Evolutionary conservation across 371 early-diverging fungal species (phyloP).

Genomic region (Mucor mucedo): DNA sequence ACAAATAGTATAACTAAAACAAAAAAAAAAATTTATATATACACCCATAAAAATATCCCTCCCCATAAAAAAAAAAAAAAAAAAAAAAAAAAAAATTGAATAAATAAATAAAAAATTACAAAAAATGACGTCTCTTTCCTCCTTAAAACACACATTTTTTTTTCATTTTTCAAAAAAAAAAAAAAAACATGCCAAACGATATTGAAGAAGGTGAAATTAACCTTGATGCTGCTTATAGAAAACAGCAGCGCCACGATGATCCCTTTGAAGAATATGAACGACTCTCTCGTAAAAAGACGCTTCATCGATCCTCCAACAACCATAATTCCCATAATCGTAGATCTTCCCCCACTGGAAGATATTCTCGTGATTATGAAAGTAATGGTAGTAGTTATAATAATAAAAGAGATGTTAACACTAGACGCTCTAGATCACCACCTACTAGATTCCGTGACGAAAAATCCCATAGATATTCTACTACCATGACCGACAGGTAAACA

Average conservation of each 20-base stretch:
- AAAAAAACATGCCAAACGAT: constrained; percentile 3
- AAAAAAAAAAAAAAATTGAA: background rate
- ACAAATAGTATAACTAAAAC: background rate
- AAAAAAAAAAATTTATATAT: constrained; percentile 1
- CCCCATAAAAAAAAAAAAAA: background rate
- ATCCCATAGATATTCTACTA: constrained; percentile 6
- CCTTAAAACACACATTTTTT: background rate
- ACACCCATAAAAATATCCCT: too few relatives aligned
- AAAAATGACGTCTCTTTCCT: background rate
- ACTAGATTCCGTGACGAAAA: background rate
- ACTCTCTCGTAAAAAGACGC: constrained; percentile 18
- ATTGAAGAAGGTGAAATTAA: constrained; percentile 31
- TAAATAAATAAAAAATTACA: background rate
- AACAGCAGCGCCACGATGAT: constrained; percentile 20
- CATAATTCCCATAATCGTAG: constrained; percentile 2
- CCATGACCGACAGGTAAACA: constrained; percentile 1
- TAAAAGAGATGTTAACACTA: constrained; percentile 25
- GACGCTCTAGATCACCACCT: constrained; percentile 24
- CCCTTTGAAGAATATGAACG: constrained; percentile 52
- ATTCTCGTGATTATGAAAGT: constrained; percentile 30
- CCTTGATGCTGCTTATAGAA: background rate
- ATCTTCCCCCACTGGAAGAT: constrained; percentile 17
- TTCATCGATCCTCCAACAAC: background rate
- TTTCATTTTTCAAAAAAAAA: background rate
- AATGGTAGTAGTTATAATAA: constrained; percentile 17